These are phyloP conservation scores for Erysimum cheiri DNA, from an alignment of 441 rosid genomes.

Conservation along the genomic window DNA sequence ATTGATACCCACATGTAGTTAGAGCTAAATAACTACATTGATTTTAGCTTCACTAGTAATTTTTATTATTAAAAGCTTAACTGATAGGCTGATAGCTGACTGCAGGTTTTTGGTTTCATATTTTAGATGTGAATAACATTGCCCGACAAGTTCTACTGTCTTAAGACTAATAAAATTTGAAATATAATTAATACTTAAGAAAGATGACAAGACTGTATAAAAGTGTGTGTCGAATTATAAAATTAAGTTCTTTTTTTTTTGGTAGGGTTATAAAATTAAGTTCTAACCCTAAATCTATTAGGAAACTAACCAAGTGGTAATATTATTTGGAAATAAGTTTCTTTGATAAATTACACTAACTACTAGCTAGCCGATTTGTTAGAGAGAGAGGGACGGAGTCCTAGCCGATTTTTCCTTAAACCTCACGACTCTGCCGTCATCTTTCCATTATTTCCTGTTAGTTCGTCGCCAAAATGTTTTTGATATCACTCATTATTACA, in stretches of 20 bases:
- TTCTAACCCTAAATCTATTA: no score
- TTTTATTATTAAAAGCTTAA: not conserved
- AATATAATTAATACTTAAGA: slow-evolving; percentile 5
- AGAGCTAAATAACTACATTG: not conserved
- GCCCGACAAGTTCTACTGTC: not conserved
- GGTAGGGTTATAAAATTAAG: no score
- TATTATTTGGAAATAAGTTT: no score
- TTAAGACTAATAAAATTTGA: not conserved
- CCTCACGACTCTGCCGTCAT: not conserved
- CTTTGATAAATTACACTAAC: no score
- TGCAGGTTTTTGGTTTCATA: not conserved
- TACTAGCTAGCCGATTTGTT: no score
- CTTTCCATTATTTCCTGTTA: not conserved
- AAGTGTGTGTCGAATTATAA: no score
- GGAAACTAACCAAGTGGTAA: no score
- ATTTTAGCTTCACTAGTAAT: not conserved
- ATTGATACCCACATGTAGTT: not conserved
- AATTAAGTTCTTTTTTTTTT: no score
- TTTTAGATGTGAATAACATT: not conserved
- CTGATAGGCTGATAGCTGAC: not conserved
- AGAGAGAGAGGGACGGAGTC: no score
- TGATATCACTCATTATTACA: not conserved
- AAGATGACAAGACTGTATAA: no score
- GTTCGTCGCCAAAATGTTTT: not conserved
- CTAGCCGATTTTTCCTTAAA: not conserved